Percentiles rank a stretch among this genome's conserved stretches.
These are phyloP conservation scores for Agaricus subrufescens DNA, from an alignment of 768 basidiomycete species.

Conservation along the genomic window DNA sequence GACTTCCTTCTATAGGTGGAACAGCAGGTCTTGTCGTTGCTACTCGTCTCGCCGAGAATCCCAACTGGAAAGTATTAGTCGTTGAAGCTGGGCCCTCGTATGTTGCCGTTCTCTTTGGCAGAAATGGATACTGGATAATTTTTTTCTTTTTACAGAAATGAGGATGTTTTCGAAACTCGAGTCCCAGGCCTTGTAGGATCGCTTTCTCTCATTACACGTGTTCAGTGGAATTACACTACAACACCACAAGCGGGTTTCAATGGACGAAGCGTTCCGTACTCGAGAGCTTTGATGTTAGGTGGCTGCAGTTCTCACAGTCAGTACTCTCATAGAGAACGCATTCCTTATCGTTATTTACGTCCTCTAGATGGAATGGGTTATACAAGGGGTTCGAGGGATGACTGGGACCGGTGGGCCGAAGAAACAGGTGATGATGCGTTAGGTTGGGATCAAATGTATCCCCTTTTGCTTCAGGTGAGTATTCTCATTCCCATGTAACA, in stretches of 20 bases:
- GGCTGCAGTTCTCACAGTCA: constrained; percentile 17
- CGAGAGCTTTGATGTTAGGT: constrained; percentile 23
- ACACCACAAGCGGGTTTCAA: constrained; percentile 17
- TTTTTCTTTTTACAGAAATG: constrained; percentile 2
- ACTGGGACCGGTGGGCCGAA: constrained; percentile 26
- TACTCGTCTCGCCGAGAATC: constrained; percentile 14
- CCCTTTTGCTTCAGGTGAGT: constrained; percentile 19
- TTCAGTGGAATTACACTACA: constrained; percentile 19
- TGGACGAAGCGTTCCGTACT: constrained; percentile 15
- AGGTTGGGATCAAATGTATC: constrained; percentile 27
- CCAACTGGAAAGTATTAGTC: constrained; percentile 14
- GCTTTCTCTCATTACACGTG: neutral
- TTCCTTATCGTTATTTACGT: neutral
- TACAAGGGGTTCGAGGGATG: constrained; percentile 28
- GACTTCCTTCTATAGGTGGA: constrained; percentile 8
- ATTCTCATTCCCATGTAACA: neutral
- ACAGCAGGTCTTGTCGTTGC: constrained; percentile 19
- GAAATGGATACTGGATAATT: too few species aligned
- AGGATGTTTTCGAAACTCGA: constrained; percentile 4
- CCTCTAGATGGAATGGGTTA: constrained; percentile 23
- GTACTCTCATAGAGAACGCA: neutral
- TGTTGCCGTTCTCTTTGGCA: neutral
- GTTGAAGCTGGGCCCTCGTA: constrained; percentile 17
- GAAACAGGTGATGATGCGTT: constrained; percentile 25
- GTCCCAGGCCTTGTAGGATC: neutral